Percentiles rank a stretch among this genome's conserved stretches.
These are phyloP conservation scores for Boletus pseudopeckii DNA, from an alignment of 768 basidiomycete species.

Conservation along the genomic window DNA sequence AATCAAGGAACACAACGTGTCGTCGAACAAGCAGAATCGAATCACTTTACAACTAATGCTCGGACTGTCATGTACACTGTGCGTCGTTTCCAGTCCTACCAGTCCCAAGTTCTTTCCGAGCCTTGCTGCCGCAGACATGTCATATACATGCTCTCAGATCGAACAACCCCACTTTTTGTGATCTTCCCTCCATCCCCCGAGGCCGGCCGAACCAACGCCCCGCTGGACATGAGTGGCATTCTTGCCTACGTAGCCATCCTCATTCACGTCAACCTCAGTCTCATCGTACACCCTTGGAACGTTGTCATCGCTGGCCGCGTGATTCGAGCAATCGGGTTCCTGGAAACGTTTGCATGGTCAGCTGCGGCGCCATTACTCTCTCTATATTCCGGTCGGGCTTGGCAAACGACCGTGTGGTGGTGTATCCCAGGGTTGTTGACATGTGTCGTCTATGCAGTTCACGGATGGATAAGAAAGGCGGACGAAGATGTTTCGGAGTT, in stretches of 20 bases:
- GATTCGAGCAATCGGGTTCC: slow-evolving; percentile 32
- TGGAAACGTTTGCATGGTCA: slow-evolving; percentile 37
- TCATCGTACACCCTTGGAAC: slow-evolving; percentile 39
- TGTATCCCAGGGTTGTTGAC: slow-evolving; percentile 41
- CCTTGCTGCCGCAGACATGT: slow-evolving; percentile 39
- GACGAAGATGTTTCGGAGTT: slow-evolving; percentile 47
- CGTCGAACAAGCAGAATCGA: slow-evolving; percentile 41
- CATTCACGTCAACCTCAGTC: slow-evolving; percentile 47
- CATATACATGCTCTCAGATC: slow-evolving; percentile 41
- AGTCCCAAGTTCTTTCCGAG: slow-evolving; percentile 4
- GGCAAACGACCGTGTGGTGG: slow-evolving; percentile 59
- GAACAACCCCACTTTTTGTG: slow-evolving; percentile 46
- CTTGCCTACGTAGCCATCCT: slow-evolving; percentile 49
- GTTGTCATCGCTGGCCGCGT: slow-evolving; percentile 24
- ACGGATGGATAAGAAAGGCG: slow-evolving; percentile 42
- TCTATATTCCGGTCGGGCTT: slow-evolving; percentile 44
- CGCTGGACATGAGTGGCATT: slow-evolving; percentile 44
- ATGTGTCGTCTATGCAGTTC: slow-evolving; percentile 43
- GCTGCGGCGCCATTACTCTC: slow-evolving; percentile 49
- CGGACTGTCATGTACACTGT: slow-evolving; percentile 47
- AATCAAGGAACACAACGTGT: slow-evolving; percentile 43
- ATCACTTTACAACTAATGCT: slow-evolving; percentile 41
- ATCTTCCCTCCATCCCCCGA: slow-evolving; percentile 36
- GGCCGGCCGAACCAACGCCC: slow-evolving; percentile 13
- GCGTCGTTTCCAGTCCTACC: slow-evolving; percentile 14